These are phyloP conservation scores for Acaromyces ingoldii DNA, from an alignment of 1,284 basidiomycete species.

Conservation along the genomic window DNA sequence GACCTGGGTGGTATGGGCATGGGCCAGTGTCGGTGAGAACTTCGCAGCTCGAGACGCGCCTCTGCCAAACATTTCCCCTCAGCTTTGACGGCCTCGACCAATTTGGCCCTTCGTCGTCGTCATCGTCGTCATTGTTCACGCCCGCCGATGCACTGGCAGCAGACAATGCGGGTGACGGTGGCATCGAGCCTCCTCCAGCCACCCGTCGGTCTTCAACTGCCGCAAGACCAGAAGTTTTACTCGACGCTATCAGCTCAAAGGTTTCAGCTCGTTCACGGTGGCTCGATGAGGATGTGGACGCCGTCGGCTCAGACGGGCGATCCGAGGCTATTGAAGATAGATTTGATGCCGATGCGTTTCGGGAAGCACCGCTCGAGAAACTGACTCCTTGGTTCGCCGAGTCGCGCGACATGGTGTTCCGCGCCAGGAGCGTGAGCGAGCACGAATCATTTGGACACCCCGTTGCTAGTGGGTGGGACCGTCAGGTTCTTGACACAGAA, in stretches of 20 bases:
- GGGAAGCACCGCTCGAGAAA: conserved; percentile 20
- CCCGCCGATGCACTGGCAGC: conserved; percentile 9
- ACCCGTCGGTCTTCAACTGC: conserved; percentile 12
- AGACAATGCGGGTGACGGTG: not conserved
- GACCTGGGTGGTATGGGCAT: not conserved
- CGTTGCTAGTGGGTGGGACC: conserved; percentile 8
- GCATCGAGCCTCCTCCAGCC: no score
- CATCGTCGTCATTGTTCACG: conserved; percentile 1
- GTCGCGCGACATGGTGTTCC: conserved; percentile 22
- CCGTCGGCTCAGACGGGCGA: no score
- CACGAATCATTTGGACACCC: conserved; percentile 39
- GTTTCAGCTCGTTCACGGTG: no score
- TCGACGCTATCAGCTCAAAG: conserved; percentile 31
- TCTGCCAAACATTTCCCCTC: conserved; percentile 34
- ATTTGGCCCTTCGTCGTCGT: conserved; percentile 15
- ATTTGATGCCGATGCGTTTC: not conserved
- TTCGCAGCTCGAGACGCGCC: conserved; percentile 38
- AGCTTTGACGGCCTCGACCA: conserved; percentile 35
- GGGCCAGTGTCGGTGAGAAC: conserved; percentile 38
- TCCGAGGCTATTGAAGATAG: no score
- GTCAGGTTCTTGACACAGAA: not conserved
- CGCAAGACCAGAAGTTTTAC: conserved; percentile 15
- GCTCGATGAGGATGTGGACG: no score
- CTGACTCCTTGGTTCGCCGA: conserved; percentile 35
- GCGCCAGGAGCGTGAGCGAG: conserved; percentile 19